A percentile compares a stretch with the other conserved stretches of the same genome.
Evolutionary conservation across 257 asterid species (phyloP).

Genomic region (Nicotiana benthamiana): DNA sequence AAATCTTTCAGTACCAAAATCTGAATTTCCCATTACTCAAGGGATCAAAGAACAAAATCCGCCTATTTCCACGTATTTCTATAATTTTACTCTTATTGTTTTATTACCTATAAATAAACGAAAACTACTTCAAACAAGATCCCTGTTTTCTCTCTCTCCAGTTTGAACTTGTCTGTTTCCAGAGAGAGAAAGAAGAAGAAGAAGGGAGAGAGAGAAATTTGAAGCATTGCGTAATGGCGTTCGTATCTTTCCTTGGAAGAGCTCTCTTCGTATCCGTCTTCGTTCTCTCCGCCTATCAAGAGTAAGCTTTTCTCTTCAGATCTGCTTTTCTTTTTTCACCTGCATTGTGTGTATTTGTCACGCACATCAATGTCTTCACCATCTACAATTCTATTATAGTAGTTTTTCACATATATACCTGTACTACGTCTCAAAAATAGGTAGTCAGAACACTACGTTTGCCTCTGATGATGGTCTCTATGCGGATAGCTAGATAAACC

Average conservation of each 20-base stretch:
- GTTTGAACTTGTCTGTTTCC: conserved; percentile 24
- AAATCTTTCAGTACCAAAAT: neutral
- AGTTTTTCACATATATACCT: too few species aligned
- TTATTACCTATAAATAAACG: neutral
- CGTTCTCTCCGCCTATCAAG: conserved; percentile 84
- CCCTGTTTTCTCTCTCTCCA: conserved; percentile 6
- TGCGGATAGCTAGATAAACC: neutral
- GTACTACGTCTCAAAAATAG: too few species aligned
- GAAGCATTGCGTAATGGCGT: conserved; percentile 44
- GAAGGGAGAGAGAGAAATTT: conserved; percentile 12
- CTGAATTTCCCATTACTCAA: neutral
- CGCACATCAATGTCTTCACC: neutral
- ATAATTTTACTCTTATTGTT: neutral
- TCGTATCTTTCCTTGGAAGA: conserved; percentile 68
- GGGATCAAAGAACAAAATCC: neutral
- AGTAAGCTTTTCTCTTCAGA: conserved; percentile 49
- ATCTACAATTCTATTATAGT: too few species aligned
- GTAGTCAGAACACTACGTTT: too few species aligned
- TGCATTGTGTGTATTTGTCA: neutral
- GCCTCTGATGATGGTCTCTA: neutral
- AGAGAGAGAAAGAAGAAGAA: conserved; percentile 12
- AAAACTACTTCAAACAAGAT: neutral
- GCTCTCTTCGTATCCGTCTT: conserved; percentile 84
- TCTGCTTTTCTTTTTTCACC: conserved; percentile 26
- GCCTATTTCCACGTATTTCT: too few species aligned